Base-by-base conservation (phyloP, 805 yeast genomes). In the Ogataea chonburiensis region DNA sequence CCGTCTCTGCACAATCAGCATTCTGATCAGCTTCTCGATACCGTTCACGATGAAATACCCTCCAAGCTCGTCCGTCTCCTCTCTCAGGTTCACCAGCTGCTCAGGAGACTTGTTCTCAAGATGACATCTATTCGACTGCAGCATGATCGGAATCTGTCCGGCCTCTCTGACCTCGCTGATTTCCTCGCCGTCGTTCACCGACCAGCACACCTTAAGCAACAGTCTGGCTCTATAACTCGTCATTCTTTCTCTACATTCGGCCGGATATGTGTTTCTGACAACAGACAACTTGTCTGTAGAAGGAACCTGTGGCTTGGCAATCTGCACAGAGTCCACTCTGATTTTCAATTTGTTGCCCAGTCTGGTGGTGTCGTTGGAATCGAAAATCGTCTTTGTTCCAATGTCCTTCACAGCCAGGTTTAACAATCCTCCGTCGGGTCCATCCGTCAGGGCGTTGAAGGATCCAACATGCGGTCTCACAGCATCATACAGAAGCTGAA, bases 1-100 rank as follows among this genome's bases (percentile, higher is more conserved):
- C 64, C 98, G 77, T 63, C 98, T 81, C 67, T 91, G 98, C 13
- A 93, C 97, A 69, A 93, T 87, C 62, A 93, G 77, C 98, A 93
- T 87, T 67, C 98, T 86, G 53, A 93, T 79, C 54, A 93, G 72
- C 65, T 93, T 93, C 64, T 93, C 98, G 51, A 91, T 89, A 71
- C 98, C 98, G 60, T 91, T 91, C 43, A 91, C 89, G 50, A 88
- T 77, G 63, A 93, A 93, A 63, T 93, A 93, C 24, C 98, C 98
- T 46, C 98, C 98, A 43, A 88, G 68, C 60, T 93, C 98, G 61
- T 93, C 98, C 24, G 86, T 75, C 63, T 93, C 98, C 64, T 93
- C 98, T 58, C 81, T 81, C 42, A 67, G 70, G 15, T 72, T 65
- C 7, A 91, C 94, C 49, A 93, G 68, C 50, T 91, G 83, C 24